phyloP scores from a whole-genome alignment of 768 basidiomycete genomes.

The Mycena belliarum region DNA sequence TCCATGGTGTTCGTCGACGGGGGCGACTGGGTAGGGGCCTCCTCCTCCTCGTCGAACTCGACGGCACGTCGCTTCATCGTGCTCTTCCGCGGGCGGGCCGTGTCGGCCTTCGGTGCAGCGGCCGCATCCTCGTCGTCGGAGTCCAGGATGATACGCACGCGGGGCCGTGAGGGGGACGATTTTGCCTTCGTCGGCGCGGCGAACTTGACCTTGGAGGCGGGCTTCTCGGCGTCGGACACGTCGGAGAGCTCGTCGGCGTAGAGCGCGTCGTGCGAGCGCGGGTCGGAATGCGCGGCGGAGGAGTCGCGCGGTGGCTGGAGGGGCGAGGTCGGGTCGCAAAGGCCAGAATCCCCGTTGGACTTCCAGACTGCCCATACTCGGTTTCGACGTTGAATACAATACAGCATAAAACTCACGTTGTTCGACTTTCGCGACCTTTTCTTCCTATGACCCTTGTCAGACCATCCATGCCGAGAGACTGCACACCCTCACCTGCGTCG shows the following conservation, averaged over 20 bases:
- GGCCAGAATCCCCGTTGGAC: neutral
- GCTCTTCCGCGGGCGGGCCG: conserved; percentile 5
- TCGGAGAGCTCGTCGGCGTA: conserved; percentile 29
- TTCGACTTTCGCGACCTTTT: conserved; percentile 18
- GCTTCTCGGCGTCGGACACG: conserved; percentile 22
- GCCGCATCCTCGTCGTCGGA: conserved; percentile 19
- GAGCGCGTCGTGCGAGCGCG: conserved; percentile 3
- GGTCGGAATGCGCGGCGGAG: neutral
- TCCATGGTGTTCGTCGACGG: conserved; percentile 8
- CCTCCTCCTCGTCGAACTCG: neutral
- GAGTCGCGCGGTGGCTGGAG: neutral
- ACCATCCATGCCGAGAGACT: neutral
- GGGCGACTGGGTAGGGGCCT: neutral
- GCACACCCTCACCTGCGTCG: conserved; percentile 12
- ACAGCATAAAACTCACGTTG: conserved; percentile 1
- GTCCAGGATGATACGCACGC: conserved; percentile 6
- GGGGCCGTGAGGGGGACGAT: neutral
- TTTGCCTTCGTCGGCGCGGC: neutral
- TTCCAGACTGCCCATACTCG: conserved; percentile 1
- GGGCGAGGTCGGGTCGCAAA: conserved; percentile 12
- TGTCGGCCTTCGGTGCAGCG: neutral
- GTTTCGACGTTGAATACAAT: neutral
- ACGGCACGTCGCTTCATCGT: conserved; percentile 4
- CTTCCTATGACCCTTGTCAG: neutral
- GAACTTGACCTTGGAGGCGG: neutral